Evolutionary conservation across 371 early-diverging fungal genomes (phyloP).

Genomic region (Coemansia sp.): DNA sequence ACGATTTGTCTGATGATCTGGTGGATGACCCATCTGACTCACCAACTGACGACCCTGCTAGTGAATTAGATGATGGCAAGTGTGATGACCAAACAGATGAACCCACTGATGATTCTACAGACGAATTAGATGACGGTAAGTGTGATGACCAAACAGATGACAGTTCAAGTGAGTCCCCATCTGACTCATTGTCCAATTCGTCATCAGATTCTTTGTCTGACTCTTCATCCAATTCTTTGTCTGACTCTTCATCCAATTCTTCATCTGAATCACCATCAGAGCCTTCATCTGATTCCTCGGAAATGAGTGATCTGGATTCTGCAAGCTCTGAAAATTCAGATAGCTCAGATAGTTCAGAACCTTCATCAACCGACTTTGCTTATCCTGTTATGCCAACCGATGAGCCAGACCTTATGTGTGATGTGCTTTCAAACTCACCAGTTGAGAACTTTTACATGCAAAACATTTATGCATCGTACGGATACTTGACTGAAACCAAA

Average conservation of each 20-base stretch:
- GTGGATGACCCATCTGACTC: not conserved
- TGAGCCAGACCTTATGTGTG: not conserved
- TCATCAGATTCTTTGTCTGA: not conserved
- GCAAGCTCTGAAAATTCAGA: not conserved
- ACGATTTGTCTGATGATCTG: not conserved
- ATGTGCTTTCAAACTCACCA: not conserved
- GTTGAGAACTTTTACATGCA: not conserved
- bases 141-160: not conserved
- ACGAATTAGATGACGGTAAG: not conserved
- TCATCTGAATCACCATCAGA: not conserved
- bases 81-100: slow-evolving; percentile 1
- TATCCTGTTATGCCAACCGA: not conserved
- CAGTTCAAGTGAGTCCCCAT: not conserved
- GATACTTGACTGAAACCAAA: not conserved
- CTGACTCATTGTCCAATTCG: not conserved
- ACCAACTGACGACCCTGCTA: not conserved
- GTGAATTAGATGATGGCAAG: not conserved
- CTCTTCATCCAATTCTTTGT: not conserved
- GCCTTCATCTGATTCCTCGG: not conserved
- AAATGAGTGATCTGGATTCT: not conserved
- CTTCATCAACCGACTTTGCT: not conserved
- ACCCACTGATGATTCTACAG: not conserved
- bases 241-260: not conserved
- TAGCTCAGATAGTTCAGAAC: not conserved
- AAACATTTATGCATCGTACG: not conserved